Evolutionary conservation across 2,329 filamentous ascomycete genomes (phyloP), one percentile per base, ranked within the genome.

Genomic region (Aspergillus candidus): DNA sequence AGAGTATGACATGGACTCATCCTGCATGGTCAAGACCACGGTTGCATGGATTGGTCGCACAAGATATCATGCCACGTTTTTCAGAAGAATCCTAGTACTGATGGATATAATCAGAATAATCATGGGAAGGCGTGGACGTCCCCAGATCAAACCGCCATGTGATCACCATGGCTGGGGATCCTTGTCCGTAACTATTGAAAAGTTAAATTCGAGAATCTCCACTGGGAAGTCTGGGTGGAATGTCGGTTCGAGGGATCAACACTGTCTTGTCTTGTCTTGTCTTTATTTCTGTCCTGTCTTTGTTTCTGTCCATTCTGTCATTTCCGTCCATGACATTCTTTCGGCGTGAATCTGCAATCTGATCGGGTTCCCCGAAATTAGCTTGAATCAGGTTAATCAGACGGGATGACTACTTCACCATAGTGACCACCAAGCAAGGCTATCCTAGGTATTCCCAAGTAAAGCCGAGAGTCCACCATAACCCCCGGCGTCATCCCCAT

Each of bases 11-110:
- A 22, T 22, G 22, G 22, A 27, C 22, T 27, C 22, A 27, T 27
- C 22, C 22, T 27, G 22, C 22, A 27, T 27, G 1, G 22, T 27
- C 22, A 1, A 27, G 22, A 27, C 22, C 22, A 27, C 22, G 22
- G 22, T 27, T 27, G 22, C 22, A 27, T 27, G 22, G 22, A 27
- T 27, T 10, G n/a, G 35, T 38, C 13, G 14, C 17, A 38, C 35
- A 38, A 29, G 14, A 15, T 27, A 18, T 38, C 35, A n/a, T 27
- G 35, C 35, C 35, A 38, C 35, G 35, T 38, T 38, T 27, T 38
- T 38, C 13, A 10, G 2, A 27, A 1, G 13, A 27, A 37, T 38
- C 35, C 8, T 27, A 38, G 8, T 27, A 3, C 2, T 27, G 22
- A 27, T 10, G 2, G 6, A 8, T 10, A 10, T 27, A 8, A 27